Conservation (phyloP, 495 filamentous ascomycete species). For the Corynascus novoguineensis region DNA sequence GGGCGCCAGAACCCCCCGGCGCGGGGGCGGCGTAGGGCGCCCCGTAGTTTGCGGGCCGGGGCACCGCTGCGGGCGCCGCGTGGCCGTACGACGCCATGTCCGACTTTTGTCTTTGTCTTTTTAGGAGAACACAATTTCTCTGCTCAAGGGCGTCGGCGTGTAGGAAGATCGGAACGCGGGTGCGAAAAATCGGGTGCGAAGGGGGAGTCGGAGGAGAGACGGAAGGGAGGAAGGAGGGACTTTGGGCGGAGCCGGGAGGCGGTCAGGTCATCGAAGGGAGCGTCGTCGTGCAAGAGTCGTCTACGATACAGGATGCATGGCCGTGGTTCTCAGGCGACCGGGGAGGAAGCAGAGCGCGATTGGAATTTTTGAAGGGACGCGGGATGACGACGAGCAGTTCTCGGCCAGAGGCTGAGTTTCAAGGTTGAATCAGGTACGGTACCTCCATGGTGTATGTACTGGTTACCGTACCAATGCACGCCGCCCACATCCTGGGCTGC, state of each 20-base stretch:
- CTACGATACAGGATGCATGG: constrained; percentile 19
- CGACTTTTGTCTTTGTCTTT: not conserved
- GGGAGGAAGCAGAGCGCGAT: not conserved
- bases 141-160: not conserved
- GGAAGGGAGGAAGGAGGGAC: not conserved
- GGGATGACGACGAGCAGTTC: not conserved
- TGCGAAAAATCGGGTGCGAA: not conserved
- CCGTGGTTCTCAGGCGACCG: constrained; percentile 5
- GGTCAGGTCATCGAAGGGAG: constrained; percentile 17
- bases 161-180: not conserved
- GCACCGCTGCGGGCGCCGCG: constrained; percentile 34
- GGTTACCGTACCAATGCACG: constrained; percentile 11
- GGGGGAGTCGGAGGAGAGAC: not conserved
- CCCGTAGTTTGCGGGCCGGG: constrained; percentile 33
- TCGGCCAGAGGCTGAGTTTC: no score
- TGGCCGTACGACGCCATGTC: constrained; percentile 46
- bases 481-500: constrained; percentile 8
- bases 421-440: constrained; percentile 8
- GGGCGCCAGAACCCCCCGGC: constrained; percentile 51
- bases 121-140: not conserved
- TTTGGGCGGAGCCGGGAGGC: constrained; percentile 7
- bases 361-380: not conserved
- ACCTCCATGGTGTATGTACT: constrained; percentile 8
- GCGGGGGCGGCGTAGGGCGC: constrained; percentile 28
- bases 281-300: constrained; percentile 4